Evolutionary conservation across 1,139 yeast genomes (phyloP), one percentile per base, ranked within the genome.

Genomic region (Kodamaea alishanica): DNA sequence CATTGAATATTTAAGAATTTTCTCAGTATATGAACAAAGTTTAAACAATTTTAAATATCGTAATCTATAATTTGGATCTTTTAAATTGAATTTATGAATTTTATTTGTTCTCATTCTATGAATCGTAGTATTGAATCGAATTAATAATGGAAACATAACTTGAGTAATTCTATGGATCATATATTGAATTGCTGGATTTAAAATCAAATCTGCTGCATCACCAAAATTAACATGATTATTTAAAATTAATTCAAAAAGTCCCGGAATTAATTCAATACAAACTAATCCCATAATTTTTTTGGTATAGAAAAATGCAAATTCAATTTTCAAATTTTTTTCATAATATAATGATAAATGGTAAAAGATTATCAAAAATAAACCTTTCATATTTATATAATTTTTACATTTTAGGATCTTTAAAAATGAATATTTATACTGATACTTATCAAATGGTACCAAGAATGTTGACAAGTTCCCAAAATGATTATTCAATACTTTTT

Each of bases 211-310:
- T 0, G 74, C 58, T 5, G 54, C 54, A 8, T 56, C 58, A 3
- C 69, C 73, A 47, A 70, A 68, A 40, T 62, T 57, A 3, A 47
- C 41, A 26, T 54, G 50, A 43, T 61, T 63, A 33, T 60, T 57
- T 32, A 44, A 42, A 33, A 67, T 51, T 30, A 70, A 50, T 10
- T 57, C 56, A 38, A 52, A 48, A 33, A 56, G 51, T n/a, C 51
- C 54, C 4, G 70, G 69, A 11, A 65, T 41, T 35, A 66, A 51
- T 26, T 65, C 70, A 8, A 56, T 46, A 33, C 54, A 46, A 6
- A 50, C 35, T 3, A 54, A 48, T 0, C 58, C 40, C 12, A 62
- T 34, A 4, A 62, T 41, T 41, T 69, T 70, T 25, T 45, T 43
- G 27, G 49, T 22, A 38, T 56, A 56, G 32, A 52, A 54, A 41